These are phyloP conservation scores for Fagopyrum tataricum DNA, from an alignment of 148 eudicot species.

Conservation along the genomic window DNA sequence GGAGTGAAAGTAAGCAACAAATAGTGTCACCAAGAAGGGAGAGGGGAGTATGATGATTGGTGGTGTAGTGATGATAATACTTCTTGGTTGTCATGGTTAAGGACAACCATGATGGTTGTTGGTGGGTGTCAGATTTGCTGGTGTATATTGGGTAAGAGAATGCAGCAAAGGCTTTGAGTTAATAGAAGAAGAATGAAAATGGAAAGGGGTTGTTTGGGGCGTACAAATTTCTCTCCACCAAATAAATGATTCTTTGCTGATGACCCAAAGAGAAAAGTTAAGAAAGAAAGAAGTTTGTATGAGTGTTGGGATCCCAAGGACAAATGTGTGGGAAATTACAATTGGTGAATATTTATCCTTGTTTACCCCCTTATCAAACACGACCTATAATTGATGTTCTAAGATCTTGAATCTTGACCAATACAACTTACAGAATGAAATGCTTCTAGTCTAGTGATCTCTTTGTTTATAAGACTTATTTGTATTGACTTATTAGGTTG, in stretches of 20 bases:
- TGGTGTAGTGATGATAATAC: background rate
- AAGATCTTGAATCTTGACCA: too few species aligned
- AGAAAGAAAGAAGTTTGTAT: background rate
- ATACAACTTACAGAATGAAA: too few species aligned
- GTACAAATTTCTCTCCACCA: too few species aligned
- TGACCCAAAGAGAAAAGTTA: background rate
- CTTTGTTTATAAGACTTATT: background rate
- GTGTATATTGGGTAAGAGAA: background rate
- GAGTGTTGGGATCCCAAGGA: background rate
- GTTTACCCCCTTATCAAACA: background rate
- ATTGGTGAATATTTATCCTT: background rate
- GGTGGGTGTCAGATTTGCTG: background rate
- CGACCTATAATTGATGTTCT: background rate
- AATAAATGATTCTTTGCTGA: background rate
- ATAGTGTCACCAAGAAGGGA: background rate
- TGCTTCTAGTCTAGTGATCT: background rate
- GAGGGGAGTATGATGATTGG: background rate
- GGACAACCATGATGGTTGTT: background rate
- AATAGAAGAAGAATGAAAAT: too few species aligned
- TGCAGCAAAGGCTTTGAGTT: background rate
- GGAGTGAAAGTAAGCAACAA: background rate
- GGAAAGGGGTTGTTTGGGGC: too few species aligned
- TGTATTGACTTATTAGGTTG: constrained; percentile 46
- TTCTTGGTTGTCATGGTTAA: background rate
- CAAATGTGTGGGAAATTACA: background rate